phyloP scores from a whole-genome alignment of 768 basidiomycete species.

The Wakefieldia striispora region DNA sequence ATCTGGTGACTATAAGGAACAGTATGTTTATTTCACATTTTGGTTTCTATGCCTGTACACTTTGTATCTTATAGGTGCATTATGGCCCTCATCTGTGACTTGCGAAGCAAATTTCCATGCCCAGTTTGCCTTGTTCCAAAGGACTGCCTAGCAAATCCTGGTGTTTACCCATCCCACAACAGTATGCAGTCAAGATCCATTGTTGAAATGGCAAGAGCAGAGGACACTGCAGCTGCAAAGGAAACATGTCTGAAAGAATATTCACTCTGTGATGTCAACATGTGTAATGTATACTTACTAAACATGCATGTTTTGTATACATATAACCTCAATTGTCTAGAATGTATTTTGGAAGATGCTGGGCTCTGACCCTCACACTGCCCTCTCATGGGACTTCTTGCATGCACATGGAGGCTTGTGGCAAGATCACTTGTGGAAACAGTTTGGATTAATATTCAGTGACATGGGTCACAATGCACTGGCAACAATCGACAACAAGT shows the following conservation, averaged over 20 bases:
- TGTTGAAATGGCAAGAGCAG: background rate
- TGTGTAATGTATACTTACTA: background rate
- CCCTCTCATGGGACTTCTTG: background rate
- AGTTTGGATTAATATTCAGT: no score
- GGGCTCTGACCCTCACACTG: background rate
- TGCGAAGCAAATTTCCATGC: background rate
- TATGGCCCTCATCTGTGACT: background rate
- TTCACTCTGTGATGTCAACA: background rate
- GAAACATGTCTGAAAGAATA: background rate
- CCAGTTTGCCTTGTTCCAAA: background rate
- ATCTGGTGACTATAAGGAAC: slow-evolving; percentile 45
- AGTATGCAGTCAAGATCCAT: background rate
- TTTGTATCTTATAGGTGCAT: no score
- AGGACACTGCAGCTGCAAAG: background rate
- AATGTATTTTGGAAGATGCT: background rate
- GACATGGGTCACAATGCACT: no score
- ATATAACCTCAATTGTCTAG: no score
- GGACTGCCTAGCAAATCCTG: background rate
- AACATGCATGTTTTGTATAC: no score
- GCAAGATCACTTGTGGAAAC: no score
- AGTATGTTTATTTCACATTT: slow-evolving; percentile 23
- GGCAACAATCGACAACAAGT: no score
- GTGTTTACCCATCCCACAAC: background rate
- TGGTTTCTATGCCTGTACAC: no score
- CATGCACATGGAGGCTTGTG: no score